phyloP scores from a whole-genome alignment of 306 rosid species.

The Urtica urens region DNA sequence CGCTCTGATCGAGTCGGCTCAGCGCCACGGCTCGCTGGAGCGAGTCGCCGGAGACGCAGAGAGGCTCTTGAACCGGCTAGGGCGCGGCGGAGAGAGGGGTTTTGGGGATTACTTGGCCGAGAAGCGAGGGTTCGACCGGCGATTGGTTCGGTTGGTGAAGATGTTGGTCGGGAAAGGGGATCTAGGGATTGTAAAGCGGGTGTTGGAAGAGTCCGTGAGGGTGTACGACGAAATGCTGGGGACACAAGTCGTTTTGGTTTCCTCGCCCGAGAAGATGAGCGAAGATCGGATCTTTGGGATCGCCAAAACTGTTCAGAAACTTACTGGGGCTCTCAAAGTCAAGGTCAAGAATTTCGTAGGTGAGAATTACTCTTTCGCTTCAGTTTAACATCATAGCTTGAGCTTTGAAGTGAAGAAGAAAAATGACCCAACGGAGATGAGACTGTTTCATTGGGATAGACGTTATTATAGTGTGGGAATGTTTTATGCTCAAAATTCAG shows the following conservation, averaged over 20 bases:
- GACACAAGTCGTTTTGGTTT: conserved; percentile 45
- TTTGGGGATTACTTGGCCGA: conserved; percentile 24
- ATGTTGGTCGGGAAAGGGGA: conserved; percentile 49
- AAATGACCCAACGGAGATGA: too few species aligned
- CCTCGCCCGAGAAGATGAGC: conserved; percentile 30
- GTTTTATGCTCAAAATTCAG: too few species aligned
- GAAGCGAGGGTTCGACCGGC: conserved; percentile 35
- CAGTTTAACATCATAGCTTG: too few species aligned
- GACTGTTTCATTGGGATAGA: too few species aligned
- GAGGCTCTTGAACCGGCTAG: conserved; percentile 34
- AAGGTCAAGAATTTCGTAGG: conserved; percentile 41
- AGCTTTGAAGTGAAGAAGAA: too few species aligned
- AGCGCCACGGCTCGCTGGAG: conserved; percentile 37
- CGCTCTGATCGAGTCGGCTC: conserved; percentile 55
- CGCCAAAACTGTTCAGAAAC: conserved; percentile 32
- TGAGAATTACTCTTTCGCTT: conserved; percentile 3
- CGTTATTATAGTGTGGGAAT: too few species aligned
- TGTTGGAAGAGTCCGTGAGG: conserved; percentile 61
- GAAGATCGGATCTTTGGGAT: conserved; percentile 35
- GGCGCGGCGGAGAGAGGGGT: conserved; percentile 19
- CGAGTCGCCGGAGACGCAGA: conserved; percentile 39
- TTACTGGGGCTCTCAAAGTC: conserved; percentile 41
- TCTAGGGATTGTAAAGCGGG: conserved; percentile 30
- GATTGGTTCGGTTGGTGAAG: conserved; percentile 44
- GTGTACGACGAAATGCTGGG: conserved; percentile 52